These are phyloP conservation scores for Coemansia sp. DNA, from an alignment of 192 early-diverging fungal genomes.

Conservation along the genomic window DNA sequence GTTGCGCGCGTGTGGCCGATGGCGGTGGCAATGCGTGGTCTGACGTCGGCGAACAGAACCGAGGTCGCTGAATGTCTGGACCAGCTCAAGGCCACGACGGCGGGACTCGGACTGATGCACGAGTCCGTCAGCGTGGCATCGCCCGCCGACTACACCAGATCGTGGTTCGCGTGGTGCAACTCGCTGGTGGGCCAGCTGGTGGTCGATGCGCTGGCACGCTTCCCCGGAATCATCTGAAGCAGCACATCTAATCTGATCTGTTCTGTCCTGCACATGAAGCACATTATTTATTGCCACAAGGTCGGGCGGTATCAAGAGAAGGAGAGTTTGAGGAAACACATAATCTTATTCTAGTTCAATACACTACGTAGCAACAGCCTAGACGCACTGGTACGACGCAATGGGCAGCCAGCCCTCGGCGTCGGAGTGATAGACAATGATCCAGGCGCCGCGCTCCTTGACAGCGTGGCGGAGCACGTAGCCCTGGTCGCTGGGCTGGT, in stretches of 20 bases:
- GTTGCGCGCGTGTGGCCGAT: conserved; percentile 69
- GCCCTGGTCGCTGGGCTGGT: conserved; percentile 57
- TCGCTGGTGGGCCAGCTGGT: conserved; percentile 41
- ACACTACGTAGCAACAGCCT: not conserved
- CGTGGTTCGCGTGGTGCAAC: conserved; percentile 55
- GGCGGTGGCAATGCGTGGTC: conserved; percentile 58
- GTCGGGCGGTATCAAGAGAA: too few relatives aligned
- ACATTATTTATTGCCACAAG: too few relatives aligned
- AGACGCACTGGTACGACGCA: conserved; percentile 50
- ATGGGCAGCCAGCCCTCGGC: conserved; percentile 56
- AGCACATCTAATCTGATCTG: not conserved
- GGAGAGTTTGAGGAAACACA: not conserved
- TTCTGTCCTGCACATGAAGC: not conserved
- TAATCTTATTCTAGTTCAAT: not conserved
- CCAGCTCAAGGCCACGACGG: conserved; percentile 53
- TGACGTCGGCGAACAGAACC: conserved; percentile 51
- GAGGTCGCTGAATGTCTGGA: conserved; percentile 63
- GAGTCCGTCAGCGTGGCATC: conserved; percentile 61
- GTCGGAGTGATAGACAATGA: conserved; percentile 55
- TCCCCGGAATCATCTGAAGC: conserved; percentile 40
- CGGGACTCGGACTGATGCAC: conserved; percentile 65
- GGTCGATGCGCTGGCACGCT: conserved; percentile 30
- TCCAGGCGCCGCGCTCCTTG: conserved; percentile 59
- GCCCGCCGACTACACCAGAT: conserved; percentile 33
- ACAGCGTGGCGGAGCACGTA: conserved; percentile 54